A percentile compares a stretch with the other conserved stretches of the same genome.
Evolutionary conservation across 2,329 filamentous ascomycete species (phyloP).

Genomic region (Cladosporium sp.): DNA sequence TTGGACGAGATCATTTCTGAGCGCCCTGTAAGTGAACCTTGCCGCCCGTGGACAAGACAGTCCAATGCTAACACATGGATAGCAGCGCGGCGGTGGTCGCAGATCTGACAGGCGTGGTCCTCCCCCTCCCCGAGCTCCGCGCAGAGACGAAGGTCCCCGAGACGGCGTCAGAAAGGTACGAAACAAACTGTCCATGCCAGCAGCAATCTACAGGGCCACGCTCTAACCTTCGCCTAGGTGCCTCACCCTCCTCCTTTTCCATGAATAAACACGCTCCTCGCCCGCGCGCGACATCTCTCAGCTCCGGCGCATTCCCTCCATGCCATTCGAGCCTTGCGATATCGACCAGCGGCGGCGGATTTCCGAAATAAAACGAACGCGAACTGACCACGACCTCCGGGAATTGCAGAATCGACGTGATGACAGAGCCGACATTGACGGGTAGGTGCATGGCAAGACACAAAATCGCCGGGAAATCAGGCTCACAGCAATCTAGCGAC

Average conservation of each 20-base stretch:
- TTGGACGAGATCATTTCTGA: conserved; percentile 62
- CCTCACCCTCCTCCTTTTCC: conserved; percentile 37
- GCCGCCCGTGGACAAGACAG: neutral
- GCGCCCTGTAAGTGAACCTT: conserved; percentile 48
- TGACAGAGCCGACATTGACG: conserved; percentile 56
- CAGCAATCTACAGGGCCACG: too few relatives aligned
- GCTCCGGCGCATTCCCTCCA: conserved; percentile 15
- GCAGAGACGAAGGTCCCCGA: conserved; percentile 59
- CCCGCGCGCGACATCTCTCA: conserved; percentile 10
- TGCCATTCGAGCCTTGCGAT: conserved; percentile 29
- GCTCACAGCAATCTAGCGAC: conserved; percentile 54
- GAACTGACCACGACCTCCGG: conserved; percentile 35
- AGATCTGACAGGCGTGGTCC: conserved; percentile 68
- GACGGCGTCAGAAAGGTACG: conserved; percentile 87
- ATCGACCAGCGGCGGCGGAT: conserved; percentile 27
- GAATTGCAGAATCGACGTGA: conserved; percentile 30
- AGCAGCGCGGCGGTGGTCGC: conserved; percentile 22
- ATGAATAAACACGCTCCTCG: conserved; percentile 4
- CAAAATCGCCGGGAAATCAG: neutral
- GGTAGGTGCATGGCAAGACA: conserved; percentile 46
- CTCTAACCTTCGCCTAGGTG: conserved; percentile 28
- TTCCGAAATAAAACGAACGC: conserved; percentile 18
- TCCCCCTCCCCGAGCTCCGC: conserved; percentile 64
- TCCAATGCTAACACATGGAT: conserved; percentile 14
- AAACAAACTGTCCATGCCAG: neutral